A percentile compares a stretch with the other conserved stretches of the same genome.
These are phyloP conservation scores for Rhododendron vialii DNA, from an alignment of 148 eudicot genomes.

Conservation along the genomic window DNA sequence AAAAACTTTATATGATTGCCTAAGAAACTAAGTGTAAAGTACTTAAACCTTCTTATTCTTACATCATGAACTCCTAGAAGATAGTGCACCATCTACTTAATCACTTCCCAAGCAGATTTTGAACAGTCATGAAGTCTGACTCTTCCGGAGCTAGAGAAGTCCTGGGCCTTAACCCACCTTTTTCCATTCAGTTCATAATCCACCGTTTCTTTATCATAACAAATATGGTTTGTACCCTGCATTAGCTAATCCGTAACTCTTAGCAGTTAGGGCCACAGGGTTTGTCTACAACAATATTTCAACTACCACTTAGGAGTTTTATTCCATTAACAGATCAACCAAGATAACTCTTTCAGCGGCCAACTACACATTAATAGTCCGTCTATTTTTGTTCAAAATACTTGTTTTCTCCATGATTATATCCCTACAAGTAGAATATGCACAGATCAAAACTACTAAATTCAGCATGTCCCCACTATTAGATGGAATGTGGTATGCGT, in stretches of 20 bases:
- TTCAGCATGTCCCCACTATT: neutral
- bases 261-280: neutral
- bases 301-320: neutral
- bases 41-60: neutral
- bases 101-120: neutral
- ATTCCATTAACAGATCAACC: neutral
- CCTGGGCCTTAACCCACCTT: neutral
- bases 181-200: neutral
- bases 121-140: neutral
- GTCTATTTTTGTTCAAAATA: neutral
- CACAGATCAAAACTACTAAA: neutral
- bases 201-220: neutral
- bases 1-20: neutral
- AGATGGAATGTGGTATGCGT: neutral
- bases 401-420: neutral
- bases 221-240: neutral
- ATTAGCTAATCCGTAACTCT: neutral
- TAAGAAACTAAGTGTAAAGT: neutral
- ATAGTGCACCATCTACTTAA: neutral
- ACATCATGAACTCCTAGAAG: neutral
- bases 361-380: neutral
- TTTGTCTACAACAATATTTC: neutral
- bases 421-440: neutral
- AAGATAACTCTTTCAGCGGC: neutral
- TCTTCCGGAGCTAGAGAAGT: neutral